These are phyloP conservation scores for Trametes meyenii DNA, from an alignment of 768 basidiomycete genomes.

Conservation along the genomic window DNA sequence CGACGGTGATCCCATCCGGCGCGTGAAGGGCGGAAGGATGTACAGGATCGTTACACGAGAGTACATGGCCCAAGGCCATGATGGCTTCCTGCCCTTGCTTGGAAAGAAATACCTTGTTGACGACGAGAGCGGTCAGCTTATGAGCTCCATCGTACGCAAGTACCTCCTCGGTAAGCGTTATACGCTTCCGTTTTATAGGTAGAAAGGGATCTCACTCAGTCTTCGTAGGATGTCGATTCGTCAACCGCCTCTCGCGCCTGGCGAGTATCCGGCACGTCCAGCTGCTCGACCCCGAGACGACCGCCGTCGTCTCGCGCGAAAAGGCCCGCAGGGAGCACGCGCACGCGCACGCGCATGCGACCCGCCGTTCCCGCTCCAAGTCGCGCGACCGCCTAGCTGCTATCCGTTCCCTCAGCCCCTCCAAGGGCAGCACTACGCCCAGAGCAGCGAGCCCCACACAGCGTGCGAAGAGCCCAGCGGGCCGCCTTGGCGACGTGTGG, in stretches of 20 bases:
- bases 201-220: background rate
- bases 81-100: slow-evolving; percentile 74
- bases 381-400: slow-evolving; percentile 13
- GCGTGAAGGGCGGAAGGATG: slow-evolving; percentile 51
- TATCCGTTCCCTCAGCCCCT: slow-evolving; percentile 8
- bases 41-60: slow-evolving; percentile 86
- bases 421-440: background rate
- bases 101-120: slow-evolving; percentile 73
- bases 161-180: slow-evolving; percentile 71
- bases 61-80: slow-evolving; percentile 84
- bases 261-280: slow-evolving; percentile 33
- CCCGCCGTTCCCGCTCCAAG: slow-evolving; percentile 20
- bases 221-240: slow-evolving; percentile 68
- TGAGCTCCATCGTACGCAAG: slow-evolving; percentile 79
- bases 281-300: slow-evolving; percentile 48
- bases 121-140: slow-evolving; percentile 78
- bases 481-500: slow-evolving; percentile 46
- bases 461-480: slow-evolving; percentile 26
- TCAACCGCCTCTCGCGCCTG: slow-evolving; percentile 61
- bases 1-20: slow-evolving; percentile 57
- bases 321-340: slow-evolving; percentile 38
- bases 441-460: background rate
- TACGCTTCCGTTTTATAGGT: background rate
- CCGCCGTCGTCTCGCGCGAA: slow-evolving; percentile 50
- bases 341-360: background rate